Base-by-base conservation (phyloP, 176 grass and related monocot genomes). In the Oryza brachyantha region DNA sequence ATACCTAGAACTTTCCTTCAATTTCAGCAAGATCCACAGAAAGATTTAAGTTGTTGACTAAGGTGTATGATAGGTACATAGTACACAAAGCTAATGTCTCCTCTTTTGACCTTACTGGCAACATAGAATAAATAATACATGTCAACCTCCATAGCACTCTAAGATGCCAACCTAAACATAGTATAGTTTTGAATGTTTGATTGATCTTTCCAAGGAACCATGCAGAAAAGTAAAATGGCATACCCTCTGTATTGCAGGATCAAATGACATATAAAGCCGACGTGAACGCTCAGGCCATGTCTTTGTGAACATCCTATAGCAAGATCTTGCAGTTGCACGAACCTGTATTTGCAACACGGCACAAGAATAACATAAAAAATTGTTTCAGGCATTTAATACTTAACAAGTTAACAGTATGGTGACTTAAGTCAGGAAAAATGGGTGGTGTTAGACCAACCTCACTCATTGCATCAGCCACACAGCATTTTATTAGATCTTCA, bases 231-330 rank as follows among this genome's bases (percentile, higher is more conserved):
- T 70, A 64, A 61, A 85, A 81, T 28, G 57, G n/a, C 37, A 79
- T 90, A 97, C 94, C 88, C 91, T 91, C 79, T 97, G 91, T 75
- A 90, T 84, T 17, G 88, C 88, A 81, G 91, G 88, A 88, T 93
- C 94, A 91, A 97, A 91, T 55, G 91, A 90, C 83, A 89, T 79
- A 41, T 93, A 93, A 35, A 97, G 88, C 13, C 81, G 78, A 29
- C 57, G 68, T 77, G 94, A 91, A 25, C 91, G 86, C 38, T 93
- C 86, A 10, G 91, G 94, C 94, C 94, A 97, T 70, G 86, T 91
- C 78, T 91, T 97, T 64, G 82, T 89, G 78, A 97, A 97, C 80
- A 97, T 80, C 71, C 91, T 75, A 57, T 91, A 97, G 79, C 91
- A 93, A 50, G 81, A 63, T 76, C 91, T 91, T 81, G 94, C 94